Percentiles rank a stretch among this genome's conserved stretches.
Evolutionary conservation across 768 basidiomycete species (phyloP).

Genomic region (Zangia roseola): DNA sequence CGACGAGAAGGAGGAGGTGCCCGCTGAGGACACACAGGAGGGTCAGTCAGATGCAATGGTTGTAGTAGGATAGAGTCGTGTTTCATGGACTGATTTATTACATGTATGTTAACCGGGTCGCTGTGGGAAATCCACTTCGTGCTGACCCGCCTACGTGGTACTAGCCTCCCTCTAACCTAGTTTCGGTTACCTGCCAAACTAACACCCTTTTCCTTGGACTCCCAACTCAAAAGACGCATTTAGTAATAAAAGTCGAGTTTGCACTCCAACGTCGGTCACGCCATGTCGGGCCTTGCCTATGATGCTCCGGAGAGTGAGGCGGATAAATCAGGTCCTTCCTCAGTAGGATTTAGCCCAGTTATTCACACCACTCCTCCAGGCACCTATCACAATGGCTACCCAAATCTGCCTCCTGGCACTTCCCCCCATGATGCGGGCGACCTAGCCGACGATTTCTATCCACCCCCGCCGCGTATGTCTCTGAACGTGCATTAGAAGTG

Average conservation of each 20-base stretch:
- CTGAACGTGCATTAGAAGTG: not conserved
- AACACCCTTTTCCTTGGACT: not conserved
- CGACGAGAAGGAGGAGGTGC: conserved; percentile 7
- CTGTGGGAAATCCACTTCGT: conserved; percentile 14
- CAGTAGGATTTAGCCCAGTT: conserved; percentile 3
- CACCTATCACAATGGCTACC: conserved; percentile 3
- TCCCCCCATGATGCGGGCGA: conserved; percentile 4
- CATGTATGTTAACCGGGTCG: not conserved
- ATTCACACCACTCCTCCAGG: not conserved
- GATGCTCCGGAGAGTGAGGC: conserved; percentile 21
- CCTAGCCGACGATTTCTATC: conserved; percentile 18
- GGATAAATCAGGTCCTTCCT: conserved; percentile 7
- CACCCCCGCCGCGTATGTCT: conserved; percentile 22
- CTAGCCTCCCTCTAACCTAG: not conserved
- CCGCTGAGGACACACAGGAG: conserved; percentile 3
- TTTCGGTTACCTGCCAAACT: not conserved
- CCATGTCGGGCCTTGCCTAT: conserved; percentile 33
- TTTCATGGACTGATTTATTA: too few species aligned
- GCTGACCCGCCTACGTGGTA: too few species aligned
- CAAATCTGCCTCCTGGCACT: conserved; percentile 5
- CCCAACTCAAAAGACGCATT: not conserved
- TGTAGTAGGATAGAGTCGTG: conserved; percentile 12
- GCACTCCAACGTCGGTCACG: not conserved
- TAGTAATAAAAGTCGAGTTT: not conserved
- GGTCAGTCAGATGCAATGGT: conserved; percentile 15